phyloP scores from a whole-genome alignment of 805 yeast species.

The Wickerhamomyces pijperi region DNA sequence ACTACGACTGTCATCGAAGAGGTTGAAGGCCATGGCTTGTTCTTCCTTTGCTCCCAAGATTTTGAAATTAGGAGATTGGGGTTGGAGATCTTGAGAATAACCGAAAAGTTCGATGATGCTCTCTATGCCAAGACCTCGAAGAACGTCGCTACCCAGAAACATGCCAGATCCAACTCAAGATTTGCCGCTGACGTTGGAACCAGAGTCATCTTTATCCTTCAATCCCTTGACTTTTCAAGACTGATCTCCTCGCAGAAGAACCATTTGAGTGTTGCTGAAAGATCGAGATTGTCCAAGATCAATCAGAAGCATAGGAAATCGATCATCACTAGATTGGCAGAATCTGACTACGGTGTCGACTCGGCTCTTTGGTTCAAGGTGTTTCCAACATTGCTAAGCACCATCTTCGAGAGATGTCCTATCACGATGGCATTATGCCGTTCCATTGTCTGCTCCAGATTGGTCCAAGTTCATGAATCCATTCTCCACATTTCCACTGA shows the following conservation, averaged over 20 bases:
- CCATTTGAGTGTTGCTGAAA: conserved; percentile 62
- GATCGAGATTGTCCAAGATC: conserved; percentile 56
- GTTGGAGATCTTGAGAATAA: conserved; percentile 58
- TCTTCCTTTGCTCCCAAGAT: conserved; percentile 84
- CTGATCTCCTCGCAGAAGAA: conserved; percentile 40
- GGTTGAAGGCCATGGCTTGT: conserved; percentile 90
- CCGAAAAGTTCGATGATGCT: conserved; percentile 82
- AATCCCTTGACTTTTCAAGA: conserved; percentile 55
- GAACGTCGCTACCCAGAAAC: conserved; percentile 12
- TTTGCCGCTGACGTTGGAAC: conserved; percentile 75
- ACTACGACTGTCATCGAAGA: conserved; percentile 84
- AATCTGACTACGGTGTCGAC: conserved; percentile 89
- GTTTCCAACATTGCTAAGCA: conserved; percentile 63
- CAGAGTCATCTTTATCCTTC: conserved; percentile 65
- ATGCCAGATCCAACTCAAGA: conserved; percentile 49
- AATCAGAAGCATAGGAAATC: conserved; percentile 47
- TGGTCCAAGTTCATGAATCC: conserved; percentile 76
- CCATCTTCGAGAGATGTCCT: conserved; percentile 74
- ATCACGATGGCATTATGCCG: conserved; percentile 90
- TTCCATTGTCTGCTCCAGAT: conserved; percentile 76
- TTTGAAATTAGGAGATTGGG: conserved; percentile 65
- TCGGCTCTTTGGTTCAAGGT: conserved; percentile 92
- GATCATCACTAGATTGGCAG: conserved; percentile 68
- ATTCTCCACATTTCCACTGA: conserved; percentile 42
- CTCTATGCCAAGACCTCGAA: conserved; percentile 39